These are phyloP conservation scores for Sicyos edulis DNA, from an alignment of 306 rosid species.

Conservation along the genomic window DNA sequence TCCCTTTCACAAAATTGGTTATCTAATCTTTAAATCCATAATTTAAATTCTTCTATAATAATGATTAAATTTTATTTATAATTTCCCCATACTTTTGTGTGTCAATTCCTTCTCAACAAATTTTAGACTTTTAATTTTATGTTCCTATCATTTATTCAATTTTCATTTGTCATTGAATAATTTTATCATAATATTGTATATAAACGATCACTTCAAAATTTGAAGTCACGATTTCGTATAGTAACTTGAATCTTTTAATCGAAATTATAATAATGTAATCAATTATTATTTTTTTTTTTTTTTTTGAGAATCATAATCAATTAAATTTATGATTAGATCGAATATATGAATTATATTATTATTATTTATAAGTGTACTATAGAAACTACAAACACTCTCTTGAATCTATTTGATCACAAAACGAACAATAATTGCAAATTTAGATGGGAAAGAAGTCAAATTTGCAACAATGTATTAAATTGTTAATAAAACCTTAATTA, in stretches of 20 bases:
- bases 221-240: too few relatives aligned
- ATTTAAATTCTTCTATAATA: background rate
- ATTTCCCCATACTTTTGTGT: background rate
- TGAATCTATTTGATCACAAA: background rate
- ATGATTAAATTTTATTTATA: background rate
- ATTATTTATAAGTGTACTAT: too few relatives aligned
- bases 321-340: too few relatives aligned
- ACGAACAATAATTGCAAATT: background rate
- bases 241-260: too few relatives aligned
- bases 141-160: background rate
- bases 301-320: too few relatives aligned
- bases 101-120: background rate
- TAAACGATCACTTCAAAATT: background rate
- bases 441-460: background rate
- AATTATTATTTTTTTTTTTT: too few relatives aligned
- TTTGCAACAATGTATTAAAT: background rate
- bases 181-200: too few relatives aligned
- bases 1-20: background rate
- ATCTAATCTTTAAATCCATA: background rate
- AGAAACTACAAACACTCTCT: too few relatives aligned
- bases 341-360: too few relatives aligned
- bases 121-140: background rate
- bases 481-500: background rate
- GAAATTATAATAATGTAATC: too few relatives aligned
- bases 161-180: background rate